Base-by-base conservation (phyloP, 495 filamentous ascomycete species). In the Podospora pseudopauciseta region DNA sequence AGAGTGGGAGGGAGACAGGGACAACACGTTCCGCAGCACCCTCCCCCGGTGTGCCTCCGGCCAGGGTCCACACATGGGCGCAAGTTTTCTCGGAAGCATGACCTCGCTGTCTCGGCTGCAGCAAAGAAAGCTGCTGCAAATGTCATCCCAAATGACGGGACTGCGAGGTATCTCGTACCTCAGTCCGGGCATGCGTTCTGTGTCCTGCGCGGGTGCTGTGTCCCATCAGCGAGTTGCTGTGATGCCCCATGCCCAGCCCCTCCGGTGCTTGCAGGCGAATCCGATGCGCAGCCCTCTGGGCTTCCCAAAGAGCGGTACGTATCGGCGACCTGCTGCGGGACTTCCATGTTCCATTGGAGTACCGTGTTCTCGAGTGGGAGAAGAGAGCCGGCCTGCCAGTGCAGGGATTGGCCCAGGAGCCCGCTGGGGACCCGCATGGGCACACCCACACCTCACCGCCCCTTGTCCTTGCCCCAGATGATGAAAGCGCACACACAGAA, bases 391-490 rank as follows among this genome's bases (percentile, higher is more conserved):
- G 16, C 59, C 11, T 30, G 59, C 13, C 27, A 26, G 39, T 32
- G 44, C 67, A 65, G 49, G 55, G 65, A 63, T 68, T 63, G 27
- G 28, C 30, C 44, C 5, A 30, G 69, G 58, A n/a, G 34, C 32
- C 54, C 7, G 67, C 58, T 61, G 55, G 65, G 63, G 44, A 30
- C 59, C 27, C 59, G 1, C 18, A 27, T 4, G 15, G 6, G 71
- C 72, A 57, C 68, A 55, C 65, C 71, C 39, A 2, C 39, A 49
- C 39, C 39, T 73, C 75, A 76, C 72, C 71, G 75, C 73, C 73
- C 72, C 75, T 71, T 74, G 70, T 74, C 74, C 69, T 49, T 76
- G 71, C 72, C 60, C 61, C 15, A 66, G 68, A 65, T 57, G 54
- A 70, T 56, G 66, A 64, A 67, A 75, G 39, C 39, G 39, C 39